Conservation (phyloP, 495 filamentous ascomycete genomes). For the Lentithecium fluviatile region DNA sequence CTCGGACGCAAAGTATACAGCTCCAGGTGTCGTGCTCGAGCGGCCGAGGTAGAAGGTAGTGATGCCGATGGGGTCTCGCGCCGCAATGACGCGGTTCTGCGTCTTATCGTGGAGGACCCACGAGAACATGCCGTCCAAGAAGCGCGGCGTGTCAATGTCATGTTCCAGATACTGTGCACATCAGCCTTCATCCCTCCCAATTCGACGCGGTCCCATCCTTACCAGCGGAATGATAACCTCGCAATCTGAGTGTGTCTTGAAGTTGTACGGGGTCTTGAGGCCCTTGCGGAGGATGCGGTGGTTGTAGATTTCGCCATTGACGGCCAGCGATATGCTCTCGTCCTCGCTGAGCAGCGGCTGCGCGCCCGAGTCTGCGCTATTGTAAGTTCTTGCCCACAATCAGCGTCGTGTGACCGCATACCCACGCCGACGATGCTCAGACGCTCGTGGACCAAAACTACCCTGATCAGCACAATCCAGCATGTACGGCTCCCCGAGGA, state of each 20-base stretch:
- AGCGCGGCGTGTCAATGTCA: slow-evolving; percentile 87
- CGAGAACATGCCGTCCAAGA: slow-evolving; percentile 99
- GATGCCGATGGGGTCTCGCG: slow-evolving; percentile 94
- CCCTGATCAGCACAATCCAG: slow-evolving; percentile 31
- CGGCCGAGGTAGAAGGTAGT: slow-evolving; percentile 96
- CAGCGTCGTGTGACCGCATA: slow-evolving; percentile 47
- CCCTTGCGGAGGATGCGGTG: slow-evolving; percentile 87
- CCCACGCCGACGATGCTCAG: slow-evolving; percentile 96
- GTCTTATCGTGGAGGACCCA: slow-evolving; percentile 96
- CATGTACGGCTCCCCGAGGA: not conserved
- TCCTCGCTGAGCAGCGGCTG: slow-evolving; percentile 94
- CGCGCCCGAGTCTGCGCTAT: slow-evolving; percentile 74
- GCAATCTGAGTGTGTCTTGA: slow-evolving; percentile 97
- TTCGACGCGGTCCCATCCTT: slow-evolving; percentile 38
- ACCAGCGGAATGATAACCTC: slow-evolving; percentile 98
- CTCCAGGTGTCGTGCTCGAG: slow-evolving; percentile 74
- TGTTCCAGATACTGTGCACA: slow-evolving; percentile 77
- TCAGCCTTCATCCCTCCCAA: slow-evolving; percentile 33
- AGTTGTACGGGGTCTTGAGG: slow-evolving; percentile 77
- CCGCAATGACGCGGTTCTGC: slow-evolving; percentile 85
- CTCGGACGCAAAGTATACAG: slow-evolving; percentile 95
- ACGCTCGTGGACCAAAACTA: slow-evolving; percentile 96
- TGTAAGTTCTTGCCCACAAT: slow-evolving; percentile 11
- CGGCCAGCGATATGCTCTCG: slow-evolving; percentile 80
- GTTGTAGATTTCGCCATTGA: slow-evolving; percentile 99